Base-by-base conservation (phyloP, 371 early-diverging fungal species). In the Mortierella sp. region DNA sequence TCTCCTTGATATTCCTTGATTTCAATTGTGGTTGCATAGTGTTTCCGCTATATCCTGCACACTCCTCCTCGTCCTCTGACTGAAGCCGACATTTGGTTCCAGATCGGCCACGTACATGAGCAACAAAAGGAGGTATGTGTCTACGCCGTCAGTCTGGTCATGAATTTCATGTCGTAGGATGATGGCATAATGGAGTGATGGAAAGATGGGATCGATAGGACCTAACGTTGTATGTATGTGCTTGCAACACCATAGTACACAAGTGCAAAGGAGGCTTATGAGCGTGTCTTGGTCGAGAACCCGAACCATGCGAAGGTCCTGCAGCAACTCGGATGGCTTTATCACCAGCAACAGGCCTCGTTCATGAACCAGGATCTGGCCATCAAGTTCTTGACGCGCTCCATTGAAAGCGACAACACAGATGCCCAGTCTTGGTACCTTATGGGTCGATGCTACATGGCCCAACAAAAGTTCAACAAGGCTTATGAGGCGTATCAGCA, bases 401-500 rank as follows among this genome's bases (percentile, higher is more conserved):
- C 97, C 0, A 79, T 96, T 23, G 94, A 96, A 66, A 79, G 70
- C 50, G 97, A 97, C 79, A 85, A 87, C 52, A 86, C 84, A n/a
- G 98, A 98, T 80, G 91, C 97, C 2, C 97, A 96, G 78, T 93
- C 97, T 0, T 96, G 94, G 92, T 98, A 99, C 79, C 78, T 97
- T 15, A 81, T 99, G 41, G 99, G 99, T 7, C 87, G 99, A 32
- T 96, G 97, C 81, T 95, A 96, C 72, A 98, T 99, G 97, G 90
- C 93, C 0, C 94, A 95, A 80, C 92, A 93, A 72, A 95, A 97
- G 60, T 95, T 92, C 83, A 94, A 91, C 73, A 94, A 96, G 64
- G 98, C 99, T 0, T 98, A 98, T 78, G 97, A 98, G 59, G 94
- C 96, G 0, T 99, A 98, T 75, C 99, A 99, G 84, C 94, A 98